Evolutionary conservation across 306 rosid genomes (phyloP).

Genomic region (Lathyrus aphaca): DNA sequence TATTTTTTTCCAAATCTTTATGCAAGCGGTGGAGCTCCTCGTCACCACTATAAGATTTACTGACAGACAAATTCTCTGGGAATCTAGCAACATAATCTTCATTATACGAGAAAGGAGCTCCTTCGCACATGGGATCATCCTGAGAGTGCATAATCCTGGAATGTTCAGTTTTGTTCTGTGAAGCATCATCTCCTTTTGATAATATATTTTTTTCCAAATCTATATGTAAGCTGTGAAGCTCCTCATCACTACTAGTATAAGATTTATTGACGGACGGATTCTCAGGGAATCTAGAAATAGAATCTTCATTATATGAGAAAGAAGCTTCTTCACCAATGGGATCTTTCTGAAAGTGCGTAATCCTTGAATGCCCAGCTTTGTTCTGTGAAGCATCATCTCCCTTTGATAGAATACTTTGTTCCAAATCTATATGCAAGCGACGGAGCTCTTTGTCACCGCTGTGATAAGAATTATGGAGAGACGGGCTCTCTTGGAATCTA

Average conservation of each 20-base stretch:
- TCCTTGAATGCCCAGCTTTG: conserved; percentile 48
- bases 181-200: conserved; percentile 34
- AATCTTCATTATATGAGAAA: conserved; percentile 42
- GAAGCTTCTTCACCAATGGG: conserved; percentile 47
- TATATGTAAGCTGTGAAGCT: conserved; percentile 40
- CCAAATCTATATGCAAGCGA: conserved; percentile 43
- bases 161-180: conserved; percentile 42
- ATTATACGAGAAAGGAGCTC: conserved; percentile 44
- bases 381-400: conserved; percentile 25
- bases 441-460: conserved; percentile 43
- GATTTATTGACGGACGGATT: conserved; percentile 39
- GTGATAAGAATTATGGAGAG: conserved; percentile 39
- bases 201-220: conserved; percentile 41
- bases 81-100: conserved; percentile 40
- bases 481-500: conserved; percentile 41
- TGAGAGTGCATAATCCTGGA: conserved; percentile 45
- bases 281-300: conserved; percentile 41
- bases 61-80: conserved; percentile 36
- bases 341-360: conserved; percentile 48
- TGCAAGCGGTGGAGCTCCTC: conserved; percentile 42
- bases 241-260: conserved; percentile 37
- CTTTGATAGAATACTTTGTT: conserved; percentile 28
- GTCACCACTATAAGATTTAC: conserved; percentile 39
- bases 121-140: conserved; percentile 48
- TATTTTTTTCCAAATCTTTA: conserved; percentile 41